phyloP scores from a whole-genome alignment of 306 rosid genomes.

The Luffa aegyptiaca region DNA sequence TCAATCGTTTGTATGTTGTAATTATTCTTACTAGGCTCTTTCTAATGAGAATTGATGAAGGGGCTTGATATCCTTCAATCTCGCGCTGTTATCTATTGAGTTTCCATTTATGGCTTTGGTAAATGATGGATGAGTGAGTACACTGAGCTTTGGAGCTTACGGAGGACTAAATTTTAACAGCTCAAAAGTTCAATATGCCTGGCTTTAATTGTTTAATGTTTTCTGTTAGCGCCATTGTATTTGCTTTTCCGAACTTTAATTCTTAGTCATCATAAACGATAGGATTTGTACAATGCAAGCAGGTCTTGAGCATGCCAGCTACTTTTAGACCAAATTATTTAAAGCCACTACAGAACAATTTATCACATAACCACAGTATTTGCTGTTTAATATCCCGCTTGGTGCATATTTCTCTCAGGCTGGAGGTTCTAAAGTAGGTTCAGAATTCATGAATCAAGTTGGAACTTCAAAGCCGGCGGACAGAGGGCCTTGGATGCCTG shows the following conservation, averaged over 20 bases:
- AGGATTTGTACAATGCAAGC: not conserved
- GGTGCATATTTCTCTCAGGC: slow-evolving; percentile 26
- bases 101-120: not conserved
- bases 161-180: not conserved
- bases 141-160: not conserved
- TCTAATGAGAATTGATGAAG: not conserved
- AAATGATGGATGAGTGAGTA: not conserved
- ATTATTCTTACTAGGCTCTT: not conserved
- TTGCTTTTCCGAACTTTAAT: not conserved
- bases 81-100: not conserved
- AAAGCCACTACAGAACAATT: not conserved
- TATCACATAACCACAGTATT: not conserved
- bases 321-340: not conserved
- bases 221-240: not conserved
- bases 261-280: not conserved
- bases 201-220: not conserved
- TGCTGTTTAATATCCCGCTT: not conserved
- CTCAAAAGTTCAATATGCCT: not conserved
- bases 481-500: slow-evolving; percentile 69
- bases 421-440: slow-evolving; percentile 52
- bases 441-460: slow-evolving; percentile 58
- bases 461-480: slow-evolving; percentile 65
- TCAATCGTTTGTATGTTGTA: not conserved
- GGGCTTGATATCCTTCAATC: not conserved
- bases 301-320: not conserved